phyloP scores from a whole-genome alignment of 345 rosid genomes.

The Conringia planisiliqua region DNA sequence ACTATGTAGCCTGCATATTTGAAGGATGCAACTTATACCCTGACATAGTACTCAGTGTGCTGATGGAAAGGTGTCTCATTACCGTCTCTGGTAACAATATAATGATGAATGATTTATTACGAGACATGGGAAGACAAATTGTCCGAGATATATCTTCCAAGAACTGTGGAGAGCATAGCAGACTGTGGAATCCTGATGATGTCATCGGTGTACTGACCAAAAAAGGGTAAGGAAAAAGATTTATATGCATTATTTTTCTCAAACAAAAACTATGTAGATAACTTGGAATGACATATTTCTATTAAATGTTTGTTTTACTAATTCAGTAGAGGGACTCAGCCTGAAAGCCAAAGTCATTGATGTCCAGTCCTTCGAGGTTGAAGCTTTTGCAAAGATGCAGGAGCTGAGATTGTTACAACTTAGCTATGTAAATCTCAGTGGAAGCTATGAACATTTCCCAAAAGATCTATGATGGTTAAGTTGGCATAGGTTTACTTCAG shows the following conservation, averaged over 20 bases:
- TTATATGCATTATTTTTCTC: not conserved
- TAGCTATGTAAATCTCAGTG: not conserved
- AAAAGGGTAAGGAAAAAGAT: not conserved
- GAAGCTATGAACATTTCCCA: not conserved
- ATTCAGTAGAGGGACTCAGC: not conserved
- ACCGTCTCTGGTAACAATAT: not conserved
- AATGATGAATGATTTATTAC: constrained; percentile 29
- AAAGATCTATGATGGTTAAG: not conserved
- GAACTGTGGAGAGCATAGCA: constrained; percentile 17
- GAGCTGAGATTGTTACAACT: constrained; percentile 3
- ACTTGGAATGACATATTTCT: too few relatives aligned
- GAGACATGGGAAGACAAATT: constrained; percentile 34
- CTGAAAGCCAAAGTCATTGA: not conserved
- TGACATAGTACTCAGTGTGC: not conserved
- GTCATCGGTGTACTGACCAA: constrained; percentile 9
- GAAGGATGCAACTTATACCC: constrained; percentile 21
- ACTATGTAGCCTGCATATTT: constrained; percentile 14
- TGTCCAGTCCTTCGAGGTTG: not conserved
- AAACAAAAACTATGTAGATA: too few relatives aligned
- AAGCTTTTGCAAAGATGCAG: constrained; percentile 1
- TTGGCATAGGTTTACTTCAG: not conserved
- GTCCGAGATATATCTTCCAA: constrained; percentile 4
- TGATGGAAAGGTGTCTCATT: constrained; percentile 2
- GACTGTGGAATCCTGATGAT: constrained; percentile 24
- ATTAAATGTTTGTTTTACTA: not conserved